Evolutionary conservation across 768 basidiomycete species (phyloP).

Genomic region (Pseudohyphozyma bogoriensis): DNA sequence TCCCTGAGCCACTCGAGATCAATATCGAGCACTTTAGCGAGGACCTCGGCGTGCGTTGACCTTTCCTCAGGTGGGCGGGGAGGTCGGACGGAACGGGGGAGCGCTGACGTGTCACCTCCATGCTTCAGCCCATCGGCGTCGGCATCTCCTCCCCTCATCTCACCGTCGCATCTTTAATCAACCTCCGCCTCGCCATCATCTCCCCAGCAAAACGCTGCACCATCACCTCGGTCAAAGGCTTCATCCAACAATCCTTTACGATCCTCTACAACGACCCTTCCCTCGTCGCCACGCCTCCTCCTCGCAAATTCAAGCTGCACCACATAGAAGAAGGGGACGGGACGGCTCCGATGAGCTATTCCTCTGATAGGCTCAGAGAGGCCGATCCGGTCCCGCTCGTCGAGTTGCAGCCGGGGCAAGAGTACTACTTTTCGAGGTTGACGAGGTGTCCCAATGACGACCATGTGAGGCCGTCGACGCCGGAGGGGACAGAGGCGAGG

Average conservation of each 20-base stretch:
- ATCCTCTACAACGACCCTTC: slow-evolving; percentile 3
- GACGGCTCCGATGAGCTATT: too few species aligned
- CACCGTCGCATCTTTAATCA: slow-evolving; percentile 15
- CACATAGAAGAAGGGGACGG: too few species aligned
- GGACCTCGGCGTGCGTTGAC: slow-evolving; percentile 7
- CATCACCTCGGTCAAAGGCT: slow-evolving; percentile 12
- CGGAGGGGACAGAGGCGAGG: too few species aligned
- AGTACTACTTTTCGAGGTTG: too few species aligned
- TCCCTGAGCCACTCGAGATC: slow-evolving; percentile 7
- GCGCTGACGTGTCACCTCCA: neutral
- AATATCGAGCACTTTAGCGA: slow-evolving; percentile 5
- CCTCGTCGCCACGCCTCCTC: too few species aligned
- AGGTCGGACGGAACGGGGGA: neutral
- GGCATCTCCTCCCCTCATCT: slow-evolving; percentile 18
- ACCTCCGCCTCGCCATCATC: slow-evolving; percentile 13
- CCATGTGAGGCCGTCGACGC: too few species aligned
- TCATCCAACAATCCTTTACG: slow-evolving; percentile 5
- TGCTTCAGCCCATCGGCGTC: slow-evolving; percentile 15
- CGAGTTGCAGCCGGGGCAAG: too few species aligned
- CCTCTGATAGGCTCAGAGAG: too few species aligned
- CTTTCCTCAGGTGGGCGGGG: neutral
- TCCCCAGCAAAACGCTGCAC: neutral
- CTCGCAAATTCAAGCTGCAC: too few species aligned
- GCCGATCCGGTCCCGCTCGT: too few species aligned
- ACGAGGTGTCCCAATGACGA: too few species aligned